phyloP scores from a whole-genome alignment of 176 grass and related monocot species.

The Canna indica region DNA sequence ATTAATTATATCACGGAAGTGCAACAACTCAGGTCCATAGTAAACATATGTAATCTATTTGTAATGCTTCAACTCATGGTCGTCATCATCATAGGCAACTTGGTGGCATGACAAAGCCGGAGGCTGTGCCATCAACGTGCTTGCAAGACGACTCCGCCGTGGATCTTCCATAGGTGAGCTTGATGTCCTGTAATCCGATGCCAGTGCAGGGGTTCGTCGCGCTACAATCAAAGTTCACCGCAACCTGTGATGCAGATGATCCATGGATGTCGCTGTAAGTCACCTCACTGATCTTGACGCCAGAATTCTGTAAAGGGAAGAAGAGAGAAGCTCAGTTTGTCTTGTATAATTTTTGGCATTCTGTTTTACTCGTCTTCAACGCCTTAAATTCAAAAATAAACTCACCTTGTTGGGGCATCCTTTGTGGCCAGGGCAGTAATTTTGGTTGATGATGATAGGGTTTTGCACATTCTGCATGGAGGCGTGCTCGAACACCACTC shows the following conservation, averaged over 20 bases:
- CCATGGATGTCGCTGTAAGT: conserved; percentile 46
- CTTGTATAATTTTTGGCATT: too few relatives aligned
- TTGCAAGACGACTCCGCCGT: conserved; percentile 35
- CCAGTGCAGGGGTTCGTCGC: conserved; percentile 67
- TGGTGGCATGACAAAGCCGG: conserved; percentile 41
- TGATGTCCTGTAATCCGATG: conserved; percentile 58
- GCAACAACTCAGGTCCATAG: neutral
- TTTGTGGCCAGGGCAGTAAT: conserved; percentile 49
- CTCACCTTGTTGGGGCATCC: conserved; percentile 38
- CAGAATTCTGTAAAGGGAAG: conserved; percentile 32
- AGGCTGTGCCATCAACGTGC: conserved; percentile 41
- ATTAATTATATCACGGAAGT: neutral
- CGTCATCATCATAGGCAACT: conserved; percentile 42
- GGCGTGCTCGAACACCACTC: conserved; percentile 46
- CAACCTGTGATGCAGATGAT: conserved; percentile 52
- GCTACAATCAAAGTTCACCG: conserved; percentile 73
- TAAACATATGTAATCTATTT: too few relatives aligned
- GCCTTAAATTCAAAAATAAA: too few relatives aligned
- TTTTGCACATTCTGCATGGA: conserved; percentile 57
- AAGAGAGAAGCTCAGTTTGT: neutral
- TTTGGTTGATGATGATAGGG: conserved; percentile 92
- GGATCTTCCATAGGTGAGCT: conserved; percentile 35
- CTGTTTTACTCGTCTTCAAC: too few relatives aligned
- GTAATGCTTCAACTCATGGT: too few relatives aligned
- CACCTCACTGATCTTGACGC: conserved; percentile 67